phyloP scores from a whole-genome alignment of 2,329 filamentous ascomycete genomes.

The Sporothrix euskadiensis region DNA sequence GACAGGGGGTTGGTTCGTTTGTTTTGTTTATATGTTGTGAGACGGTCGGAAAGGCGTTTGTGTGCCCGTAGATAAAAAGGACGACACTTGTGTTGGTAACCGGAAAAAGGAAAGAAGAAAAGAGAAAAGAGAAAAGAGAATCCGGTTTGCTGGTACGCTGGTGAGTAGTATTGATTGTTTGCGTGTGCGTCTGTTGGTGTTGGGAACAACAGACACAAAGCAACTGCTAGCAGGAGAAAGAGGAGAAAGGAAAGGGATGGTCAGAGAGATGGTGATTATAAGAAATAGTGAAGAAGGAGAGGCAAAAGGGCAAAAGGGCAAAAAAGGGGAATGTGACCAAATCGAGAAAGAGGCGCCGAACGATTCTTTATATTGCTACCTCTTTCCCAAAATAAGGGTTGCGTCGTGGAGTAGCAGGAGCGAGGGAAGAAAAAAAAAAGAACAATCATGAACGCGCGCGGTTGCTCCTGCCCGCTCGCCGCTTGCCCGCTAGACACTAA shows the following conservation, averaged over 20 bases:
- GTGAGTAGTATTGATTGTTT: neutral
- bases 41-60: neutral
- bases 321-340: neutral
- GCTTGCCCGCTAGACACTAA: neutral
- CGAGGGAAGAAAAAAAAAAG: neutral
- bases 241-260: neutral
- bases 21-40: neutral
- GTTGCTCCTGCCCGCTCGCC: neutral
- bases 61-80: neutral
- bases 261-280: neutral
- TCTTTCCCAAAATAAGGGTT: neutral
- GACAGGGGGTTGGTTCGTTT: neutral
- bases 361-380: neutral
- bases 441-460: neutral
- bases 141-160: neutral
- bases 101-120: neutral
- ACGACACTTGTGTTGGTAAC: neutral
- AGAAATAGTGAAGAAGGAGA: no score
- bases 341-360: neutral
- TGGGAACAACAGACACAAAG: neutral
- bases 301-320: neutral
- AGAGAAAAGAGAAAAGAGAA: neutral
- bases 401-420: neutral
- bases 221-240: neutral
- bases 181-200: neutral